A percentile compares a stretch with the other conserved stretches of the same genome.
Evolutionary conservation across 2,329 filamentous ascomycete genomes (phyloP).

Genomic region (Alternaria sp.): DNA sequence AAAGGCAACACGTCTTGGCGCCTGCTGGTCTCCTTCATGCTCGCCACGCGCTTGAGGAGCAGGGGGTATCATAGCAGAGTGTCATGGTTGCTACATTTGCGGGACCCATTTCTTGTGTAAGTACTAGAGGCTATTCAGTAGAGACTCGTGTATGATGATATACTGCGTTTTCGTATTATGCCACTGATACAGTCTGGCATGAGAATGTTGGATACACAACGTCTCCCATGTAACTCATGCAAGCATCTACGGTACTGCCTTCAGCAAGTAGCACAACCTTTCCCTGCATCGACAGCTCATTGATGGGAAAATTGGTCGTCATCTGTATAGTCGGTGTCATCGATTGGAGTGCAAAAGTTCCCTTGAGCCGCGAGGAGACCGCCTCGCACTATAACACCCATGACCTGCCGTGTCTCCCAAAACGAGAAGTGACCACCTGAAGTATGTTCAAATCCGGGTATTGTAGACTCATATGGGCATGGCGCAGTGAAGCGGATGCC

Average conservation of each 20-base stretch:
- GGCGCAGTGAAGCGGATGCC: constrained; percentile 2
- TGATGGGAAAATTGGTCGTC: constrained; percentile 4
- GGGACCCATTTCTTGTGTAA: neutral
- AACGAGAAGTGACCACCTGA: constrained; percentile 17
- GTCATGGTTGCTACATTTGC: neutral
- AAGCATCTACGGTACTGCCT: neutral
- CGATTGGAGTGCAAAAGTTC: constrained; percentile 23
- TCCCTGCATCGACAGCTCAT: neutral
- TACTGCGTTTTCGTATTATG: neutral
- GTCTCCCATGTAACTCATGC: neutral
- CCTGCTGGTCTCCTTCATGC: constrained; percentile 3
- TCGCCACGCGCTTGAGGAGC: constrained; percentile 11
- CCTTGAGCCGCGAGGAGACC: constrained; percentile 31
- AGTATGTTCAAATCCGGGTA: constrained; percentile 10
- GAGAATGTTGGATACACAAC: neutral
- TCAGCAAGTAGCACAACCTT: neutral
- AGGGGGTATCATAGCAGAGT: neutral
- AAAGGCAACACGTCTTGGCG: constrained; percentile 34
- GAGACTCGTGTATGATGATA: neutral
- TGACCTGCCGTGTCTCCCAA: constrained; percentile 14
- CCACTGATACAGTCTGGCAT: neutral
- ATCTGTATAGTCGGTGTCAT: neutral
- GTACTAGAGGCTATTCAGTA: neutral
- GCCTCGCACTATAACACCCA: constrained; percentile 24
- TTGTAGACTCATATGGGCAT: constrained; percentile 9